Base-by-base conservation (phyloP, 768 basidiomycete species). In the Butyriboletus loyo region DNA sequence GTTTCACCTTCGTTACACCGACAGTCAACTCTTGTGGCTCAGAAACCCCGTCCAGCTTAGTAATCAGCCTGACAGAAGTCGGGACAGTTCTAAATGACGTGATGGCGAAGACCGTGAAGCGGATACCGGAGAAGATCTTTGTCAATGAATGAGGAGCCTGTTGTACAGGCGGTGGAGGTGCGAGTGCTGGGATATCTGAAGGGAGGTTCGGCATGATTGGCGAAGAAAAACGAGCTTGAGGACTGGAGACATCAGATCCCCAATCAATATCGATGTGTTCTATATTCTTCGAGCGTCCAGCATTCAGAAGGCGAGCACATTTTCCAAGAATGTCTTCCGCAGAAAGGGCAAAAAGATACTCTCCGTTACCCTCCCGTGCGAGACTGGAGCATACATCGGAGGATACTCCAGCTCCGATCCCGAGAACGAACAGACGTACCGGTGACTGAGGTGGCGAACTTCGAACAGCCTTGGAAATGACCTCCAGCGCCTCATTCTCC, bases 341-440 rank as follows among this genome's bases (percentile, higher is more conserved):
- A 4, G 72, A 63, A 7, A 70, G 62, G 5, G 83, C 79, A 50
- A 79, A 77, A 0, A 81, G 65, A 45, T 64, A 76, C 25, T 72
- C 67, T 15, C 85, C 85, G 10, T 77, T 72, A 2, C 85, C 85
- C 1, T 71, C 72, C 17, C 70, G 64, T 1, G 85, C 83, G n/a
- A 86, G 77, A 4, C 74, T 66, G 54, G 80, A 74, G 57, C 80
- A 81, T 57, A 79, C 71, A 0, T 72, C 77, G 4, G 72, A 79
- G 4, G 83, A 83, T 3, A 77, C 75, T 0, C 55, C 57, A 22
- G 68, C 45, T 13, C 85, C 85, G 14, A 86, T 82, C 1, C 84
- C 84, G 2, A 86, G 74, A 9, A 76, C 72, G 52, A 84, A 86
- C 4, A 85, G 71, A 8, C 82, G 79, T 2, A 81, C 52, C 8